Evolutionary conservation across 495 filamentous ascomycete genomes (phyloP).

Genomic region (Aspergillus sclerotiicarbonarius): DNA sequence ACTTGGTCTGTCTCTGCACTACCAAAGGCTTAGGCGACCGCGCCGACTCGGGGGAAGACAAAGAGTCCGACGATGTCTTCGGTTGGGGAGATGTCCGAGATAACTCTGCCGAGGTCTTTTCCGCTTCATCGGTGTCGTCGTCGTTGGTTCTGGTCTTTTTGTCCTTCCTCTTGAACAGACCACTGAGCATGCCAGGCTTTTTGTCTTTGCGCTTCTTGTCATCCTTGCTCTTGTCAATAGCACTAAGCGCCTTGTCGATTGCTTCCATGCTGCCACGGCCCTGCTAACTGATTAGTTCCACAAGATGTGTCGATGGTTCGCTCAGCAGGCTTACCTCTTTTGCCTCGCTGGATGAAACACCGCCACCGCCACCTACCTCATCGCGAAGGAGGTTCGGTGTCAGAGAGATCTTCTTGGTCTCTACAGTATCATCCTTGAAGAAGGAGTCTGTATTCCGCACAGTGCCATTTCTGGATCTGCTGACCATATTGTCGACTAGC

Average conservation of each 20-base stretch:
- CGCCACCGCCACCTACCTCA: constrained; percentile 58
- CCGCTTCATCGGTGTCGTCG: constrained; percentile 61
- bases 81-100: constrained; percentile 51
- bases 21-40: constrained; percentile 32
- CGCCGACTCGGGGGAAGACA: constrained; percentile 24
- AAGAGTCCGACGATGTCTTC: constrained; percentile 50
- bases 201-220: constrained; percentile 90
- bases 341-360: constrained; percentile 59
- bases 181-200: constrained; percentile 86
- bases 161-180: constrained; percentile 92
- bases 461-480: constrained; percentile 77
- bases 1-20: constrained; percentile 63
- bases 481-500: constrained; percentile 53
- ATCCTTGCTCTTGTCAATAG: constrained; percentile 61
- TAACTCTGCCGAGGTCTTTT: constrained; percentile 60
- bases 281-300: constrained; percentile 36
- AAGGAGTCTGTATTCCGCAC: constrained; percentile 90
- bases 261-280: constrained; percentile 47
- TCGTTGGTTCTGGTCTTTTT: constrained; percentile 73
- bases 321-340: constrained; percentile 52
- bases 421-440: constrained; percentile 92
- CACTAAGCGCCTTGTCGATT: constrained; percentile 50
- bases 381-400: constrained; percentile 94
- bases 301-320: constrained; percentile 22
- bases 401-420: constrained; percentile 95